A percentile compares a stretch with the other conserved stretches of the same genome.
phyloP scores from a whole-genome alignment of 1,284 basidiomycete genomes.

The Caloboletus firmus region DNA sequence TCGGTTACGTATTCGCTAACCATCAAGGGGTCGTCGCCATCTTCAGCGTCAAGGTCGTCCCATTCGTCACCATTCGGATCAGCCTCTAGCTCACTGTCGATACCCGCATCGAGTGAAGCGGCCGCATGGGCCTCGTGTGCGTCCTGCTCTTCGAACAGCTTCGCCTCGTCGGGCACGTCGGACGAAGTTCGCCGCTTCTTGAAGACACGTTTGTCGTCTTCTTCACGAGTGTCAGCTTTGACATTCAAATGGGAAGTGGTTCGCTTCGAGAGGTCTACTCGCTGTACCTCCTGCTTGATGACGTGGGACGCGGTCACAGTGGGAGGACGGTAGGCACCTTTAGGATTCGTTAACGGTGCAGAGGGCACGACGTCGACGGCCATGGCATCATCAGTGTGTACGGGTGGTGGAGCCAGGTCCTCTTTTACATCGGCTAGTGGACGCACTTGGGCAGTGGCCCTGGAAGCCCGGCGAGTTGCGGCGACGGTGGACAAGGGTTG shows the following conservation, averaged over 20 bases:
- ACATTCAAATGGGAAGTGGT: conserved; percentile 28
- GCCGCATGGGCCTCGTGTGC: conserved; percentile 32
- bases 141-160: conserved; percentile 31
- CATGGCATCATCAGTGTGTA: conserved; percentile 56
- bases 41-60: conserved; percentile 93
- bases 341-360: neutral
- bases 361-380: conserved; percentile 44
- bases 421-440: conserved; percentile 40
- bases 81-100: conserved; percentile 50
- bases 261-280: conserved; percentile 31
- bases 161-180: conserved; percentile 55
- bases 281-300: conserved; percentile 31
- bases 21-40: conserved; percentile 95
- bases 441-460: conserved; percentile 21
- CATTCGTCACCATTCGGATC: conserved; percentile 64
- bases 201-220: conserved; percentile 51
- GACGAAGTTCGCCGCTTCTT: conserved; percentile 78
- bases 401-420: conserved; percentile 23
- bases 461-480: conserved; percentile 32
- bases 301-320: conserved; percentile 11
- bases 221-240: conserved; percentile 40
- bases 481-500: conserved; percentile 43
- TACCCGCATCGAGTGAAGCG: conserved; percentile 41
- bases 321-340: conserved; percentile 11
- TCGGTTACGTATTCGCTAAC: conserved; percentile 95